Conservation (phyloP, 2,329 filamentous ascomycete genomes). For the Cytospora chrysosperma region DNA sequence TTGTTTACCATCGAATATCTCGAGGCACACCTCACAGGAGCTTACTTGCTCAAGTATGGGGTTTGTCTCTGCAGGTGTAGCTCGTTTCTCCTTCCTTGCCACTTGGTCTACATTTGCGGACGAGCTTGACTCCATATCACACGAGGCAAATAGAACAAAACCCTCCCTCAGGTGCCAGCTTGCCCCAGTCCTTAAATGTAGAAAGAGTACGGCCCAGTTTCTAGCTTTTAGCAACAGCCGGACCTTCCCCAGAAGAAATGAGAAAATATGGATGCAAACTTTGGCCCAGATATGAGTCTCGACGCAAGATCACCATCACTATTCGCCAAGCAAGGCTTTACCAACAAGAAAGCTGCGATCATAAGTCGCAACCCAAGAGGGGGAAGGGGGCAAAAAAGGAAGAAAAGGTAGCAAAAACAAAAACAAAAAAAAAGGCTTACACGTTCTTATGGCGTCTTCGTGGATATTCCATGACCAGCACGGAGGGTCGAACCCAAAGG, state of each 20-base stretch:
- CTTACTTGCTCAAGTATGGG: not conserved
- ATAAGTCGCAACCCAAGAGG: too few relatives aligned
- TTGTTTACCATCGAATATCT: not conserved
- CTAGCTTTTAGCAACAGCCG: not conserved
- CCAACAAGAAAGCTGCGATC: too few relatives aligned
- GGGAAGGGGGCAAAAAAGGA: too few relatives aligned
- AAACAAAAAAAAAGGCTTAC: not conserved
- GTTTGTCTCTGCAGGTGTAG: not conserved
- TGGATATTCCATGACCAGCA: conserved; percentile 17
- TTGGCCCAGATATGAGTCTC: too few relatives aligned
- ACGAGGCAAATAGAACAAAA: not conserved
- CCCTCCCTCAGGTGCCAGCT: too few relatives aligned
- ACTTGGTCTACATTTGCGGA: too few relatives aligned
- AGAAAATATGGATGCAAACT: too few relatives aligned
- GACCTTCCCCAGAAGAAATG: too few relatives aligned
- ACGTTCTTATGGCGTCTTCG: conserved; percentile 18
- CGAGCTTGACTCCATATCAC: too few relatives aligned
- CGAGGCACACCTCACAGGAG: not conserved
- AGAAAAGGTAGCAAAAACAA: not conserved
- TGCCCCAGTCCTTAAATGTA: not conserved
- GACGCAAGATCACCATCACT: too few relatives aligned
- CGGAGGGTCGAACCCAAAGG: conserved; percentile 6
- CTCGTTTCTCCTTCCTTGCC: not conserved
- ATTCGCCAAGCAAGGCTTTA: too few relatives aligned
- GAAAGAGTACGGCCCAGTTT: not conserved